These are phyloP conservation scores for Ogataea haglerorum DNA, from an alignment of 805 yeast genomes.

Conservation along the genomic window DNA sequence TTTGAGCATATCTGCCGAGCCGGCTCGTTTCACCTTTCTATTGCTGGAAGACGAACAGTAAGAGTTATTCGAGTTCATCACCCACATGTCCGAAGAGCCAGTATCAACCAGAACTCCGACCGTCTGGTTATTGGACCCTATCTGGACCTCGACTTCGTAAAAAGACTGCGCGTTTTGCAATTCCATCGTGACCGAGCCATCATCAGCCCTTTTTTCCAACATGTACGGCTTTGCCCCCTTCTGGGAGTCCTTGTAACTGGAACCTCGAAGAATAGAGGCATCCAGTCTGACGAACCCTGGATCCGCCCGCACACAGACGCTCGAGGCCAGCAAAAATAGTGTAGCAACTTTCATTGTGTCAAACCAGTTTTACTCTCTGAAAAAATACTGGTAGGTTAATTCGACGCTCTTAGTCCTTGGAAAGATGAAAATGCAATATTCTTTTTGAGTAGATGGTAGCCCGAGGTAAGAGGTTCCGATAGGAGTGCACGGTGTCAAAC, in stretches of 20 bases:
- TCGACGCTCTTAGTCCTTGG: not conserved
- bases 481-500: not conserved
- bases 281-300: conserved; percentile 18
- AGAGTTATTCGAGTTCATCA: conserved; percentile 47
- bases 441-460: not conserved
- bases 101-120: conserved; percentile 64
- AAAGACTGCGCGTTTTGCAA: conserved; percentile 40
- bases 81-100: conserved; percentile 75
- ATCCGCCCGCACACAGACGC: conserved; percentile 3
- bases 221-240: conserved; percentile 16
- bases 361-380: not conserved
- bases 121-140: conserved; percentile 60
- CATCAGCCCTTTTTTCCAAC: conserved; percentile 25
- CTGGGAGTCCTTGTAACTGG: conserved; percentile 10
- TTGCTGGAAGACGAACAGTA: conserved; percentile 32
- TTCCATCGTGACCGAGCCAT: conserved; percentile 30
- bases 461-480: not conserved
- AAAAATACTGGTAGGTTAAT: not conserved
- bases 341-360: conserved; percentile 1
- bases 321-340: not conserved
- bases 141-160: conserved; percentile 41
- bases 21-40: not conserved
- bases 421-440: not conserved
- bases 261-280: conserved; percentile 23
- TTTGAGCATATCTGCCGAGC: not conserved